These are phyloP conservation scores for Solanum microdontum DNA, from an alignment of 257 asterid genomes.

Conservation along the genomic window DNA sequence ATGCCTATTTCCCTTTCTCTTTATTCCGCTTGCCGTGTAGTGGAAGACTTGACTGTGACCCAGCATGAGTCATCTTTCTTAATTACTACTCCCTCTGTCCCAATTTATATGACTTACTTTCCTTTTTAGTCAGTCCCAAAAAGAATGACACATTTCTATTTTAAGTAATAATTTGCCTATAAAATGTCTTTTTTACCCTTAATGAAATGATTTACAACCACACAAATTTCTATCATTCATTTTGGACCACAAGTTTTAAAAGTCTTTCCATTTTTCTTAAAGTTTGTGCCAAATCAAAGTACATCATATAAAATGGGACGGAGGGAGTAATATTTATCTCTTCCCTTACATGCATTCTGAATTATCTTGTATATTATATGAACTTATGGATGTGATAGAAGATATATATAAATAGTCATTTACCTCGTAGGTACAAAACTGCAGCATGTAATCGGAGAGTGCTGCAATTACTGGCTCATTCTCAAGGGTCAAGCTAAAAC, in stretches of 20 bases:
- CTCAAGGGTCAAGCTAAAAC: conserved; percentile 54
- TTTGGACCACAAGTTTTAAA: too few species aligned
- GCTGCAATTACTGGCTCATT: conserved; percentile 57
- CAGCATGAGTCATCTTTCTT: not conserved
- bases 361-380: not conserved
- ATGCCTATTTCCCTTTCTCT: not conserved
- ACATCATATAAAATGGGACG: too few species aligned
- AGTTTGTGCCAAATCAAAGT: too few species aligned
- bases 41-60: not conserved
- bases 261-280: too few species aligned
- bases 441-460: conserved; percentile 93
- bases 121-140: too few species aligned
- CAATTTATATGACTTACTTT: too few species aligned
- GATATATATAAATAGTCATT: not conserved
- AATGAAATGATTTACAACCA: too few species aligned
- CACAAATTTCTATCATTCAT: too few species aligned
- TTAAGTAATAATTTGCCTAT: too few species aligned
- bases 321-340: not conserved
- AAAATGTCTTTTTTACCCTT: too few species aligned
- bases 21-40: not conserved
- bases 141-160: too few species aligned
- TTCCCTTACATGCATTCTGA: not conserved
- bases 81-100: too few species aligned
- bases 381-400: not conserved
- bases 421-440: conserved; percentile 70